Conservation (phyloP, 2,329 filamentous ascomycete genomes). For the Bipolaris zeicola region DNA sequence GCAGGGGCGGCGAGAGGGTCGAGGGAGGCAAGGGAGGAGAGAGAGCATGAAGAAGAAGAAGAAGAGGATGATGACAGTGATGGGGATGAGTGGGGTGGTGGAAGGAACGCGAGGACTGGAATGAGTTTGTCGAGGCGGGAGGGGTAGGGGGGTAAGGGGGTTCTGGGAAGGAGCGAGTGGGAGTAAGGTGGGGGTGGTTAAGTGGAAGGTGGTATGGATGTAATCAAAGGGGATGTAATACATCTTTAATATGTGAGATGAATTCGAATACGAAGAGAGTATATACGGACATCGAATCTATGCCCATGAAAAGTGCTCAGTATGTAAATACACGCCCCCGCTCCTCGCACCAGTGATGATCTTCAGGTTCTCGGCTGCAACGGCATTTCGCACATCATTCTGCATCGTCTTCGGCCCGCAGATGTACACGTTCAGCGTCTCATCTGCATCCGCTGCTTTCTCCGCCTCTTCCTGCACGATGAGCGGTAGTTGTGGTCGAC, state of each 20-base stretch:
- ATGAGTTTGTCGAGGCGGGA: constrained; percentile 15
- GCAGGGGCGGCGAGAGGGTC: background rate
- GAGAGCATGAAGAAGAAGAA: constrained; percentile 6
- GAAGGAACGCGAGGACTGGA: constrained; percentile 13
- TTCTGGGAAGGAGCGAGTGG: no score
- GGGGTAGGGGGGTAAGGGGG: background rate
- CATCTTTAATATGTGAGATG: no score
- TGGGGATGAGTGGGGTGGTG: constrained; percentile 20
- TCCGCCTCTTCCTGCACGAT: constrained; percentile 34
- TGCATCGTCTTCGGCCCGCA: constrained; percentile 56
- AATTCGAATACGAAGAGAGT: no score
- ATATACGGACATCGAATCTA: background rate
- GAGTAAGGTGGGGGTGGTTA: no score
- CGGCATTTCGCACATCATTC: constrained; percentile 56
- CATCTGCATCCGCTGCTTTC: constrained; percentile 15
- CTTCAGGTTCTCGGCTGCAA: constrained; percentile 50
- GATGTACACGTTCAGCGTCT: constrained; percentile 46
- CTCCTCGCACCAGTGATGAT: constrained; percentile 40
- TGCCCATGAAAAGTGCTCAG: constrained; percentile 51
- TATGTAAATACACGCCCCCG: constrained; percentile 54
- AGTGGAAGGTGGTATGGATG: no score
- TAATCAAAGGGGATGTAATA: no score
- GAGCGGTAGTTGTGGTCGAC: constrained; percentile 44
- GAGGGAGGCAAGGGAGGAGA: constrained; percentile 20
- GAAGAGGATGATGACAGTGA: constrained; percentile 1